Conservation (phyloP, 768 basidiomycete species). For the Leccinum rimulosum region DNA sequence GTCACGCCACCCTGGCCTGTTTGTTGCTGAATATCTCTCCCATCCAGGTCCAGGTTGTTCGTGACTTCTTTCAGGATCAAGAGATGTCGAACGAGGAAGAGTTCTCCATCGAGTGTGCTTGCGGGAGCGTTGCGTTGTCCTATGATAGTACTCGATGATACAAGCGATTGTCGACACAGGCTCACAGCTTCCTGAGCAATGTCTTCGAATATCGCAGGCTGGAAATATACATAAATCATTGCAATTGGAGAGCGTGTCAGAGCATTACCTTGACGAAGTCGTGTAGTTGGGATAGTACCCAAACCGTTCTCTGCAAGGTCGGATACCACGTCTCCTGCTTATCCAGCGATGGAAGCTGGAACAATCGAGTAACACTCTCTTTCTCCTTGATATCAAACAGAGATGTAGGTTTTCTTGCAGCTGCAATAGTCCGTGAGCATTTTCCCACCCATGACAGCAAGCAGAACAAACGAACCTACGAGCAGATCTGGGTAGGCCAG, state of each 20-base stretch:
- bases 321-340: slow-evolving; percentile 91
- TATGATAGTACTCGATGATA: slow-evolving; percentile 67
- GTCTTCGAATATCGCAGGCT: slow-evolving; percentile 97
- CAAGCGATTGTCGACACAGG: slow-evolving; percentile 78
- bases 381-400: slow-evolving; percentile 59
- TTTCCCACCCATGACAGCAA: background rate
- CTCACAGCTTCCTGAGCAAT: slow-evolving; percentile 91
- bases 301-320: slow-evolving; percentile 81
- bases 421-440: slow-evolving; percentile 31
- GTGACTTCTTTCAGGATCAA: slow-evolving; percentile 90
- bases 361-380: slow-evolving; percentile 64
- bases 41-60: slow-evolving; percentile 64
- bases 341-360: slow-evolving; percentile 67
- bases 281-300: slow-evolving; percentile 87
- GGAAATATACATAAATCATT: slow-evolving; percentile 3
- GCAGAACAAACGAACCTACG: slow-evolving; percentile 45
- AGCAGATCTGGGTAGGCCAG: slow-evolving; percentile 86
- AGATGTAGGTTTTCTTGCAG: slow-evolving; percentile 41
- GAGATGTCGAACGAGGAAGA: slow-evolving; percentile 90
- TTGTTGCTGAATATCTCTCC: slow-evolving; percentile 43
- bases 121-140: slow-evolving; percentile 44
- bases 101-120: slow-evolving; percentile 61
- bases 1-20: slow-evolving; percentile 54
- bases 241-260: background rate
- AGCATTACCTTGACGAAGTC: slow-evolving; percentile 83